These are phyloP conservation scores for Pseudofabraea citricarpa DNA, from an alignment of 2,329 filamentous ascomycete species.

Conservation along the genomic window DNA sequence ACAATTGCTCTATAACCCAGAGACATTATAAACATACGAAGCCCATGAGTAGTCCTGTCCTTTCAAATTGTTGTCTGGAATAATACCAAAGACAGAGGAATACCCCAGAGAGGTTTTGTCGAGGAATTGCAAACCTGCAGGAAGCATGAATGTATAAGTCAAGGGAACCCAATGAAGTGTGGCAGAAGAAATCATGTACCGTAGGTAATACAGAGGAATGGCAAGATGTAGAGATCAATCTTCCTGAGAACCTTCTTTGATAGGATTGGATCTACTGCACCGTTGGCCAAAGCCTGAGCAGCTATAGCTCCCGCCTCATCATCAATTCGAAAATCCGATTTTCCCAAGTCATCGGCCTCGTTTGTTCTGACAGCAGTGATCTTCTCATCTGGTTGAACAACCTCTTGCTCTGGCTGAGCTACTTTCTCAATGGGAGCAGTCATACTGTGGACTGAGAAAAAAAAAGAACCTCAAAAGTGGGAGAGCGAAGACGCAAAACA, in stretches of 20 bases:
- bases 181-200: not conserved
- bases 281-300: conserved; percentile 28
- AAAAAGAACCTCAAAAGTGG: not conserved
- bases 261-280: conserved; percentile 17
- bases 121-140: conserved; percentile 7
- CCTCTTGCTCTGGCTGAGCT: not conserved
- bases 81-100: conserved; percentile 47
- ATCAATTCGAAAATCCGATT: conserved; percentile 17
- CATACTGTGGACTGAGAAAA: too few relatives aligned
- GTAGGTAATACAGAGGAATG: conserved; percentile 17
- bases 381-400: conserved; percentile 6
- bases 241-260: conserved; percentile 18
- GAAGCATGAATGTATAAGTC: not conserved
- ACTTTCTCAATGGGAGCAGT: not conserved
- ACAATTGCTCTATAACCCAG: not conserved
- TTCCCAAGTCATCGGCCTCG: conserved; percentile 7
- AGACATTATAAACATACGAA: conserved; percentile 1
- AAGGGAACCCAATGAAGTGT: not conserved
- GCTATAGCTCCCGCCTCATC: conserved; percentile 31
- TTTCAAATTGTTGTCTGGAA: conserved; percentile 28
- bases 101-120: conserved; percentile 43
- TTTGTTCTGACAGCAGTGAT: conserved; percentile 1
- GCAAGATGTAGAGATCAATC: conserved; percentile 17
- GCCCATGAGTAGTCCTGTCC: conserved; percentile 39
- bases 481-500: not conserved